Base-by-base conservation (phyloP, 1,139 yeast genomes). In the Sugiyamaella grinbergsii region DNA sequence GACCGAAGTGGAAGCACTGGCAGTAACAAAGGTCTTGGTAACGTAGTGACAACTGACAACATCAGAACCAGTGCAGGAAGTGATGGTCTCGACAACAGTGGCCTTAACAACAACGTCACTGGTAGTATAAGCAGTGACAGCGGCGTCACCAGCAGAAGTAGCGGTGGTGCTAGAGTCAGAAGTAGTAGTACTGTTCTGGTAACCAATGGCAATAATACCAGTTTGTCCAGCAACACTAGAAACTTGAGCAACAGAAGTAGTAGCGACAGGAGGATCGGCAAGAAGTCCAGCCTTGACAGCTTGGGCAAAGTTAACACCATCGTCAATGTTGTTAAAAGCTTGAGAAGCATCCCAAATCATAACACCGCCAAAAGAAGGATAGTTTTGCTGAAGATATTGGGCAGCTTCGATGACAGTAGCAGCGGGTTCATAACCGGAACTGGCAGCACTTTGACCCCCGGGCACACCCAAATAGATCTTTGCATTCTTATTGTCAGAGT, bases 281-380 rank as follows among this genome's bases (percentile, higher is more conserved):
- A 34, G 47, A 20, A 47, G 26, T 24, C 45, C 47, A 33, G 39
- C 44, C 26, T 33, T 50, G 20, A 41, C 41, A n/a, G 43, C 72
- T 28, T 62, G 68, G 26, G 71, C 78, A 62, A 68, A 79, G 52
- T 69, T 72, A 18, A 63, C 66, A 37, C 81, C 82, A 41, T 73
- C 72, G 24, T 63, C 65, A 16, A 50, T 44, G 64, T 87, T 87
- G 19, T 75, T 65, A 65, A 75, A 79, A 13, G 84, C 90, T 67
- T 85, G 89, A 50, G 93, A 83, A 47, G 95, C 96, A 70, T 90
- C 96, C 97, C 97, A 90, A 56, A 89, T 70, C 72, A 86, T 82
- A 60, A 90, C 77, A 65, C 97, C 97, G 56, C 95, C 96, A 63
- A 90, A 87, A 48, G 76, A 68, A 47, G 72, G 56, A 36, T 54